Evolutionary conservation across 805 yeast species (phyloP), one percentile per base, ranked within the genome.

Genomic region (Metschnikowia aberdeeniae): DNA sequence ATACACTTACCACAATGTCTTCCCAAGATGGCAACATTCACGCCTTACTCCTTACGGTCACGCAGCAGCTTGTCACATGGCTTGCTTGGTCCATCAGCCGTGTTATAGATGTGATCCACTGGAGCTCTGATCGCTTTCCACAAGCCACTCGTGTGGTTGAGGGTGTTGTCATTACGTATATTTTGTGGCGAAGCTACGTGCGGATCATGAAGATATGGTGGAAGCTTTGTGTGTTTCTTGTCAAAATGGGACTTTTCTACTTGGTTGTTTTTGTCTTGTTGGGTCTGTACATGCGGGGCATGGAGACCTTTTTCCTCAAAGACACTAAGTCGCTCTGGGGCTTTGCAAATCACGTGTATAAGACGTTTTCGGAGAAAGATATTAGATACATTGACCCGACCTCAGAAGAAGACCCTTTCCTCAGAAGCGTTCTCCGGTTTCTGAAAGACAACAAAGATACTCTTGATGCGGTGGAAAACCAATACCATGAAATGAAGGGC

Each of bases 161-260:
- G 31, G 32, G 42, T 37, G 17, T 38, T 8, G 31, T 50, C 31
- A 27, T 42, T 3, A 46, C 40, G 31, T 52, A 50, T 30, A 3
- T 50, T n/a, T 17, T 36, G 20, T 50, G 49, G 41, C 36, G 36
- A 13, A 19, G 45, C 35, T 34, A 43, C 37, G 41, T 36, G 28
- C 17, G 54, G 27, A 43, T 52, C 32, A 5, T 52, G 24, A 27
- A 40, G 35, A 33, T 50, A 22, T 52, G 55, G 55, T 45, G 51
- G 44, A 33, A 44, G 10, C 26, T 50, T 33, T 27, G 45, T 24
- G 34, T 33, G 29, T 48, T 49, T 11, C 32, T 34, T 13, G 20
- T 40, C 19, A 50, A 50, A 36, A 46, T 42, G 13, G 36, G 30
- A 5, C 8, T 51, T 2, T 22, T 46, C 17, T 34, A 27, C 28